Evolutionary conservation across 441 rosid genomes (phyloP), one percentile per base, ranked within the genome.

Genomic region (Biscutella laevigata): DNA sequence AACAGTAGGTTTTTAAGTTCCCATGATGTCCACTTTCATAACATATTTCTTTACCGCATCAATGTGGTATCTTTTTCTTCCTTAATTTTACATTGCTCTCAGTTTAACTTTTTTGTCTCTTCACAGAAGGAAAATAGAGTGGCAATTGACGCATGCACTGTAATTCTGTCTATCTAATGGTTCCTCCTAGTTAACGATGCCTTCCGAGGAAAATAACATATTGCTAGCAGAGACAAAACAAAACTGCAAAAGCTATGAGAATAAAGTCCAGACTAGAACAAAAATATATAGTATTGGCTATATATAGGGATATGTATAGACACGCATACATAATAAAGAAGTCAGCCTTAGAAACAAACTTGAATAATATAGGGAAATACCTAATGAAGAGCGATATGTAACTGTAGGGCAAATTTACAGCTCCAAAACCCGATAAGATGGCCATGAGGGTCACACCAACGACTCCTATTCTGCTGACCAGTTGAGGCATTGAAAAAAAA

Each of bases 371-470:
- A 30, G 29, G 24, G 22, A 38, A 36, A 29, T 73, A 86, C 89
- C 99, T 84, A 50, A 94, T 89, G 74, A 94, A 94, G 60, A 94
- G 97, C 4, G 99, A 94, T 58, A 94, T 76, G 67, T 94, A 94
- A 60, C 99, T 94, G 78, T 86, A 86, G 22, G 99, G 99, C 67
- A 94, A 76, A 74, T 94, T 94, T 7, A 94, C 97, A 62, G 96
- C 99, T 58, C 97, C 97, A 80, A 94, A 94, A 55, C 99, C 99
- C 24, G 99, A 86, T 51, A 94, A 76, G 61, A 94, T 84, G 33
- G 99, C 97, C 99, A 89, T 86, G 53, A 94, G 95, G 47, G 96
- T 88, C 44, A 88, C 99, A 37, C 99, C 99, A 75, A 89, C 77
- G 61, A 94, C 99, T 45, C 97, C 99, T 52, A 94, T 94, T 79